Evolutionary conservation across 352 stramenopile genomes (phyloP).

Genomic region (Pythium chondricola): DNA sequence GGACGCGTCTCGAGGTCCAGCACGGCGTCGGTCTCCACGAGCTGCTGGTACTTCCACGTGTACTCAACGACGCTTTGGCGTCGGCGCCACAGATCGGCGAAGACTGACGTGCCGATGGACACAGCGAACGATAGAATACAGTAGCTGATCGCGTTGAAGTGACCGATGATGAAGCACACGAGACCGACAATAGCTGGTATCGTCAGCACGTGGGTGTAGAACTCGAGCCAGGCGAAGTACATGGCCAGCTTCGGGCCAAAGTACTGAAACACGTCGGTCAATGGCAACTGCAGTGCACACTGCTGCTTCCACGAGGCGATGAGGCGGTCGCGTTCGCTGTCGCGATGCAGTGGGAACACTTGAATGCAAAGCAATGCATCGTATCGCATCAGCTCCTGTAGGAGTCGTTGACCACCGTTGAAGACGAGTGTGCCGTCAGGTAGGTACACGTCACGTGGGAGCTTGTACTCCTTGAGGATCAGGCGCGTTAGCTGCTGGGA

Average conservation of each 20-base stretch:
- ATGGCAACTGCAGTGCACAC: conserved; percentile 24
- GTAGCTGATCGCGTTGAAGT: conserved; percentile 40
- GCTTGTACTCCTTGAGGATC: conserved; percentile 34
- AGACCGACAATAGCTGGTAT: conserved; percentile 46
- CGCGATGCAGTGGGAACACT: conserved; percentile 55
- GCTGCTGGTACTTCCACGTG: conserved; percentile 42
- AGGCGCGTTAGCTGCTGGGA: conserved; percentile 53
- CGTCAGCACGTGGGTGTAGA: conserved; percentile 77
- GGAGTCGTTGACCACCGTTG: conserved; percentile 29
- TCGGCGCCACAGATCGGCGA: conserved; percentile 51
- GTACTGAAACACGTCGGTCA: conserved; percentile 51
- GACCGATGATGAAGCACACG: conserved; percentile 34
- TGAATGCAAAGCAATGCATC: conserved; percentile 17
- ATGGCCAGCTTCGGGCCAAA: conserved; percentile 62
- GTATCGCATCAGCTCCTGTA: conserved; percentile 28
- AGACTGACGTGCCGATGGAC: conserved; percentile 50
- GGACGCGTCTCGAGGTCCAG: conserved; percentile 35
- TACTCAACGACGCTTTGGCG: conserved; percentile 50
- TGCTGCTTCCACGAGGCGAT: conserved; percentile 37
- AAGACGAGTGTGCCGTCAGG: conserved; percentile 26
- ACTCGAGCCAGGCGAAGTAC: conserved; percentile 81
- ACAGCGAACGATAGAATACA: conserved; percentile 38
- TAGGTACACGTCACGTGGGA: conserved; percentile 34
- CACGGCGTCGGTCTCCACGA: conserved; percentile 25
- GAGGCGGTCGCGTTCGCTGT: conserved; percentile 38